Evolutionary conservation across 495 filamentous ascomycete species (phyloP).

Genomic region (Xylona heveae): DNA sequence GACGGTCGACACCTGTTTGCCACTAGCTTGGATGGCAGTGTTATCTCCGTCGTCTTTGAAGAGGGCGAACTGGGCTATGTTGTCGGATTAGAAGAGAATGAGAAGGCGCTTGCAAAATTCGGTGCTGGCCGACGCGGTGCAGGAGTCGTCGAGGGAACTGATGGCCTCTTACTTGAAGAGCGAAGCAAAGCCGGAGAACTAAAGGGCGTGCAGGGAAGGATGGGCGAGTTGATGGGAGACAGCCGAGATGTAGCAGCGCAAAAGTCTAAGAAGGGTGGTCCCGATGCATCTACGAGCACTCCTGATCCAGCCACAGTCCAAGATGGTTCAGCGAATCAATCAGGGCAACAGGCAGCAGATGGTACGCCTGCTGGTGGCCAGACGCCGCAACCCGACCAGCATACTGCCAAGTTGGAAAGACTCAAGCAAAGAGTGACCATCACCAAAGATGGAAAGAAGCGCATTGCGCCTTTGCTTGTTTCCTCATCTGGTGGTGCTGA

Average conservation of each 20-base stretch:
- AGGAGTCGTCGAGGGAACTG: constrained; percentile 76
- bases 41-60: constrained; percentile 54
- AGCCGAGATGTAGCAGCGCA: constrained; percentile 27
- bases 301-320: too few species aligned
- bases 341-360: too few species aligned
- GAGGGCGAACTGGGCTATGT: constrained; percentile 53
- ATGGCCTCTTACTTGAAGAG: constrained; percentile 71
- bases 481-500: constrained; percentile 65
- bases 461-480: constrained; percentile 77
- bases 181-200: constrained; percentile 78
- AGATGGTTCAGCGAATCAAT: too few species aligned
- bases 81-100: constrained; percentile 64
- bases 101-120: constrained; percentile 78
- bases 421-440: constrained; percentile 82
- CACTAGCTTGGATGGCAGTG: constrained; percentile 71
- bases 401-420: constrained; percentile 47
- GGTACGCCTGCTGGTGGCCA: constrained; percentile 4
- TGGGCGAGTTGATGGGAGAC: constrained; percentile 97
- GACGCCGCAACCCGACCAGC: constrained; percentile 19
- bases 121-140: constrained; percentile 68
- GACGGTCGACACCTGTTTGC: constrained; percentile 75
- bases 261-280: too few species aligned
- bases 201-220: constrained; percentile 73
- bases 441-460: constrained; percentile 92
- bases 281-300: too few species aligned